Evolutionary conservation across 139 green algal genomes (phyloP), one percentile per base, ranked within the genome.

Genomic region (Gonium pectorale): DNA sequence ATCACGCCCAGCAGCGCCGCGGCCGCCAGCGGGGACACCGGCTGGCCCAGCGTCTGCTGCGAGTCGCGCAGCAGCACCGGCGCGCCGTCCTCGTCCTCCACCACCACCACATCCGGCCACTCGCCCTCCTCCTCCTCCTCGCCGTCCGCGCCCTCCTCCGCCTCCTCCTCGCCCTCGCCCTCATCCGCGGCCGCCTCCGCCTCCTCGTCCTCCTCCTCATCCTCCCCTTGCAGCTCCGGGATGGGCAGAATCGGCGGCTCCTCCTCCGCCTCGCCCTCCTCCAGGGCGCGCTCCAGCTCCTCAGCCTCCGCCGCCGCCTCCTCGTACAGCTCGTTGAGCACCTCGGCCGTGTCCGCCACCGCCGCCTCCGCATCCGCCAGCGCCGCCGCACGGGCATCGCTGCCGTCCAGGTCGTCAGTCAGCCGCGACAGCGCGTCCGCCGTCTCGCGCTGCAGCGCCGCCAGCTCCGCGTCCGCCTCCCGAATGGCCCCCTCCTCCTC

Each of bases 121-220:
- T 17, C 49, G 17, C 49, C 49, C 49, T 56, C 63, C 63, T 27
- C 63, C 9, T 27, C 35, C 33, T 27, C 63, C 63, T 46, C 33
- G 33, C 27, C 6, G 2, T n/a, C 63, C 60, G 15, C 60, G 6
- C 38, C 60, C 60, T 54, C 51, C 33, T 44, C 51, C 24, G 35
- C 51, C 24, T 49, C 73, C 54, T 59, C 73, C 46, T 81, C 54
- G 26, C 33, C 51, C 51, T 24, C 72, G 11, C 52, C 72, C 68
- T 77, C 68, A 13, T 60, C 67, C 1, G 31, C 19, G 38, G 52
- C 67, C 37, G 31, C 67, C 67, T 74, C 67, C 67, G 35, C 67
- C 17, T 21, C 52, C 67, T 31, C 38, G 17, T 8, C 66, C 22
- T 41, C 33, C 33, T 15, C 66, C 11, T 27, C 66, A n/a, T 51